Evolutionary conservation across 495 filamentous ascomycete genomes (phyloP).

Genomic region (Entonaema liquescens): DNA sequence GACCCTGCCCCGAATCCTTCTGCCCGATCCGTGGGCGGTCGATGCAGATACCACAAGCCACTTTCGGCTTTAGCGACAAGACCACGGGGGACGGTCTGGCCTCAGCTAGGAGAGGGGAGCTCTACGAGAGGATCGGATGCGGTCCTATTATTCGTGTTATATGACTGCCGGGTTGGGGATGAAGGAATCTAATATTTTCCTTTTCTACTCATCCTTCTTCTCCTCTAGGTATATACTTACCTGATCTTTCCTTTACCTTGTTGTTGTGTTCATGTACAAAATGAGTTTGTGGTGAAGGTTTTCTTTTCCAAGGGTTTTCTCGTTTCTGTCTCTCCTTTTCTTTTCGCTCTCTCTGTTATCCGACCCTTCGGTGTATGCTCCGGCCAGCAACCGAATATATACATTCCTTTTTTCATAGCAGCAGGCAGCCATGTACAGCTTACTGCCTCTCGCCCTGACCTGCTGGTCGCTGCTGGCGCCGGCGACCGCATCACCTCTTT

Average conservation of each 20-base stretch:
- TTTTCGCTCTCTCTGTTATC: not conserved
- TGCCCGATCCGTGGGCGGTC: not conserved
- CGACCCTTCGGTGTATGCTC: conserved; percentile 18
- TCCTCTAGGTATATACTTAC: conserved; percentile 7
- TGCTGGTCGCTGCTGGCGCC: conserved; percentile 29
- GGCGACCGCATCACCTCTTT: conserved; percentile 27
- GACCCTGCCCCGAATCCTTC: conserved; percentile 39
- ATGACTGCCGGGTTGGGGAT: conserved; percentile 5
- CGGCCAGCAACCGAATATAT: conserved; percentile 16
- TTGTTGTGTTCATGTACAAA: not conserved
- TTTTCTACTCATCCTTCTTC: not conserved
- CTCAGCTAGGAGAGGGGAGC: not conserved
- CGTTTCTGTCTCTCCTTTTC: conserved; percentile 1
- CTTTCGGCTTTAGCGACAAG: conserved; percentile 10
- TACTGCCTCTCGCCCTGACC: conserved; percentile 13
- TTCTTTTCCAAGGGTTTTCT: not conserved
- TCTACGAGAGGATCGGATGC: not conserved
- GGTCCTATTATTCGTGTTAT: not conserved
- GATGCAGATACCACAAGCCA: conserved; percentile 6
- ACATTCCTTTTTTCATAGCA: conserved; percentile 13
- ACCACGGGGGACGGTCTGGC: not conserved
- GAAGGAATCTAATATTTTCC: not conserved
- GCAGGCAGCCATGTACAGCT: conserved; percentile 21
- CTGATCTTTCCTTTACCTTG: not conserved
- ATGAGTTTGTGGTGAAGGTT: conserved; percentile 18